These are phyloP conservation scores for Xylaria digitata DNA, from an alignment of 2,329 filamentous ascomycete species.

Conservation along the genomic window DNA sequence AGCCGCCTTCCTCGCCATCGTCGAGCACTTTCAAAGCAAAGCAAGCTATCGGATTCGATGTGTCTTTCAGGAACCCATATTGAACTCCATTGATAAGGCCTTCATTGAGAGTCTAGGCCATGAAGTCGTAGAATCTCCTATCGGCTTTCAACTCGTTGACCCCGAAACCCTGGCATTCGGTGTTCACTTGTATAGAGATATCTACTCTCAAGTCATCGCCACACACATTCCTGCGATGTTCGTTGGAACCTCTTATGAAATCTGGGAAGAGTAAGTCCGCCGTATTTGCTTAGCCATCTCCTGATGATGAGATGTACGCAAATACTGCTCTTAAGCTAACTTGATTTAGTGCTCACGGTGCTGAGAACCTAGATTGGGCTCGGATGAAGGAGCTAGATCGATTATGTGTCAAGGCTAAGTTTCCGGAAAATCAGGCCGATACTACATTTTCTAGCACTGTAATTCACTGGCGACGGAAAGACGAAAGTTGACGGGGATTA, in stretches of 20 bases:
- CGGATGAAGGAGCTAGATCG: slow-evolving; percentile 51
- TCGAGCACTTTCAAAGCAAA: slow-evolving; percentile 47
- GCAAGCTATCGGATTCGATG: slow-evolving; percentile 54
- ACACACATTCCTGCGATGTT: slow-evolving; percentile 62
- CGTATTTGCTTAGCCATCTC: neutral
- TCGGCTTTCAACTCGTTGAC: slow-evolving; percentile 63
- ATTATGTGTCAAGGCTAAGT: slow-evolving; percentile 48
- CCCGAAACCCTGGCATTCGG: slow-evolving; percentile 67
- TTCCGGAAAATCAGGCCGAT: slow-evolving; percentile 54
- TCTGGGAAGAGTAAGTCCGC: slow-evolving; percentile 62
- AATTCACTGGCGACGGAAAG: slow-evolving; percentile 53
- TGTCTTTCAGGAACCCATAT: slow-evolving; percentile 66
- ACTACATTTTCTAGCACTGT: slow-evolving; percentile 56
- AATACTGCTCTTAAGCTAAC: slow-evolving; percentile 17
- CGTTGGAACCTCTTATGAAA: slow-evolving; percentile 65
- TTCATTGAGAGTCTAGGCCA: slow-evolving; percentile 69
- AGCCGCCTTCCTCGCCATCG: slow-evolving; percentile 62
- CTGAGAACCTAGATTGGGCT: slow-evolving; percentile 44
- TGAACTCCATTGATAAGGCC: slow-evolving; percentile 59
- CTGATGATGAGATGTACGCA: neutral
- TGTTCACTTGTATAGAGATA: slow-evolving; percentile 67
- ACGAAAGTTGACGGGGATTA: slow-evolving; percentile 8
- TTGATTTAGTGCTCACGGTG: slow-evolving; percentile 16
- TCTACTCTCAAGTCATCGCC: slow-evolving; percentile 64
- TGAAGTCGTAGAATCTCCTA: slow-evolving; percentile 61